A percentile compares a stretch with the other conserved stretches of the same genome.
Conservation (phyloP, 176 grass and related monocot genomes). For the Oryza glumipatula region DNA sequence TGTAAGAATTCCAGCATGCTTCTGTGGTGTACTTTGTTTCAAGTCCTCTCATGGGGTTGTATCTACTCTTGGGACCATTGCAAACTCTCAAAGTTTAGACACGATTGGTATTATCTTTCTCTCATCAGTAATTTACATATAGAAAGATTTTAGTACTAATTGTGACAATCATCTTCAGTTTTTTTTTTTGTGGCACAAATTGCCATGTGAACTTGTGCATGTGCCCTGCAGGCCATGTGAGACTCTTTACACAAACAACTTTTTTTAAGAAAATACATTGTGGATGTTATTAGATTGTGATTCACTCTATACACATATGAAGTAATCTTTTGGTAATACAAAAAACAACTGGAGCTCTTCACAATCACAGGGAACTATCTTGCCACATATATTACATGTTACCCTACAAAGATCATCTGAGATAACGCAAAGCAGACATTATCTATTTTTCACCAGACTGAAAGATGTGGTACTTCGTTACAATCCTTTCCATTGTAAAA, state of each 20-base stretch:
- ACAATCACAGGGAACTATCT: neutral
- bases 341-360: neutral
- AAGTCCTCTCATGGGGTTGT: slow-evolving; percentile 87
- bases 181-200: slow-evolving; percentile 27
- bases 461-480: slow-evolving; percentile 7
- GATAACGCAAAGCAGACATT: neutral
- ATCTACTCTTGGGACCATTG: slow-evolving; percentile 72
- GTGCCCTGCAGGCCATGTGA: neutral
- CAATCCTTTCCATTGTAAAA: neutral
- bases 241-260: neutral
- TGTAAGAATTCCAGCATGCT: slow-evolving; percentile 87
- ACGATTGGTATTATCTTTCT: slow-evolving; percentile 66
- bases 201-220: neutral
- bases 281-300: neutral
- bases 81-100: slow-evolving; percentile 90
- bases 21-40: slow-evolving; percentile 87
- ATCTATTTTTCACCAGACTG: neutral
- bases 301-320: neutral
- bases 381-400: slow-evolving; percentile 13
- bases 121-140: slow-evolving; percentile 23
- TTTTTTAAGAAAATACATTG: neutral
- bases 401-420: slow-evolving; percentile 3
- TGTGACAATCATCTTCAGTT: slow-evolving; percentile 17
- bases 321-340: neutral
- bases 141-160: slow-evolving; percentile 30